Base-by-base conservation (phyloP, 2,329 filamentous ascomycete species). In the Arachnopeziza araneosa region DNA sequence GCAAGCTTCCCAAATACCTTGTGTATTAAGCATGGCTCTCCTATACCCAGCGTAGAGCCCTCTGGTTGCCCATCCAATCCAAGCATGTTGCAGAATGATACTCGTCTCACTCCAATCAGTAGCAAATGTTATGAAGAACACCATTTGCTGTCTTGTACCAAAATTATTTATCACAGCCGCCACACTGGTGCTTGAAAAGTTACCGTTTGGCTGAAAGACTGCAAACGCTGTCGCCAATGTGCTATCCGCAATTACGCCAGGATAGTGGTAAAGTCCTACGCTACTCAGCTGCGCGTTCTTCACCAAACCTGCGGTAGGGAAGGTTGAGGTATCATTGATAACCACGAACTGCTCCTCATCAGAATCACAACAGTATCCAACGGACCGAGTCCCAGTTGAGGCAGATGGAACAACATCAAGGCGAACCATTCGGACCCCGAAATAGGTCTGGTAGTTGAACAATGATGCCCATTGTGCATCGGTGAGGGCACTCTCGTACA, bases 91-190 rank as follows among this genome's bases (percentile, higher is more conserved):
- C 54, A 85, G 70, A 66, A 79, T 83, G 70, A 78, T 84, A 66
- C 80, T 83, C 1, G 82, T 79, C 14, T 77, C 66, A 61, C 70
- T 74, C 76, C 75, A 77, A 56, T 75, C 73, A 21, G 73, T 73
- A 10, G 74, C 74, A 56, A 82, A 84, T 19, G 75, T 73, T 57
- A 81, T 78, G 73, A 86, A 86, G 74, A 81, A 86, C 2, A 79
- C 83, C 81, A 86, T 84, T 71, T 86, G 83, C 72, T 86, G 77
- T 61, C 84, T 78, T 17, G 77, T 78, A 57, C 75, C 75, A 63
- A 84, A 80, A 60, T 79, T 79, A 69, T 85, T 86, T 69, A 86
- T 84, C 55, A 87, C 82, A 48, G 78, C 83, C 54, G 83, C 84
- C 24, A 78, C 80, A 23, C 75, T 77, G 24, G 70, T 70, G 14